phyloP scores from a whole-genome alignment of 805 yeast species.

The Wickerhamomyces canadensis region DNA sequence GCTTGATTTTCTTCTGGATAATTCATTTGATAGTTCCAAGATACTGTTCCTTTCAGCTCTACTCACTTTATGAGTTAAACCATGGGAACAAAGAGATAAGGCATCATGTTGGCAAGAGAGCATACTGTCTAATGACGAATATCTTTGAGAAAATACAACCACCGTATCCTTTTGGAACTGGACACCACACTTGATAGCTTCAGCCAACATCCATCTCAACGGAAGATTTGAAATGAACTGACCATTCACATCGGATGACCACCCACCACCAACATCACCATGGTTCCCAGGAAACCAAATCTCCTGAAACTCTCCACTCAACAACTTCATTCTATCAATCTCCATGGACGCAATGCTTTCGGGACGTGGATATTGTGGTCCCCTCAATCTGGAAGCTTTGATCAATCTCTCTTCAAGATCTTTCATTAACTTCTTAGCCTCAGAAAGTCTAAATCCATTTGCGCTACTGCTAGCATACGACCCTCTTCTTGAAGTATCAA shows the following conservation, averaged over 20 bases:
- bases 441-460: slow-evolving; percentile 1
- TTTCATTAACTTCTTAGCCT: slow-evolving; percentile 12
- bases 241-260: slow-evolving; percentile 42
- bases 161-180: slow-evolving; percentile 37
- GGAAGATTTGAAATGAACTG: slow-evolving; percentile 44
- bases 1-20: slow-evolving; percentile 3
- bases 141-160: slow-evolving; percentile 33
- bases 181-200: slow-evolving; percentile 47
- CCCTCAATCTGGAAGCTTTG: not conserved
- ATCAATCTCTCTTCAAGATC: slow-evolving; percentile 11
- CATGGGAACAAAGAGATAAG: slow-evolving; percentile 26
- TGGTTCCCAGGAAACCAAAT: slow-evolving; percentile 69
- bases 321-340: slow-evolving; percentile 20
- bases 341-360: slow-evolving; percentile 8
- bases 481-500: not conserved
- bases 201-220: slow-evolving; percentile 55
- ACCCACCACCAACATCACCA: slow-evolving; percentile 67
- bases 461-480: slow-evolving; percentile 2
- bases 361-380: not conserved
- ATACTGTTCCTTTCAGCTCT: slow-evolving; percentile 7
- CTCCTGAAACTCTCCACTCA: slow-evolving; percentile 38
- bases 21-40: slow-evolving; percentile 7
- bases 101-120: slow-evolving; percentile 49
- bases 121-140: slow-evolving; percentile 36
- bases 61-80: slow-evolving; percentile 11